Percentiles rank a stretch among this genome's conserved stretches.
Evolutionary conservation across 371 early-diverging fungal species (phyloP).

Genomic region (Rhizomucor pusillus): DNA sequence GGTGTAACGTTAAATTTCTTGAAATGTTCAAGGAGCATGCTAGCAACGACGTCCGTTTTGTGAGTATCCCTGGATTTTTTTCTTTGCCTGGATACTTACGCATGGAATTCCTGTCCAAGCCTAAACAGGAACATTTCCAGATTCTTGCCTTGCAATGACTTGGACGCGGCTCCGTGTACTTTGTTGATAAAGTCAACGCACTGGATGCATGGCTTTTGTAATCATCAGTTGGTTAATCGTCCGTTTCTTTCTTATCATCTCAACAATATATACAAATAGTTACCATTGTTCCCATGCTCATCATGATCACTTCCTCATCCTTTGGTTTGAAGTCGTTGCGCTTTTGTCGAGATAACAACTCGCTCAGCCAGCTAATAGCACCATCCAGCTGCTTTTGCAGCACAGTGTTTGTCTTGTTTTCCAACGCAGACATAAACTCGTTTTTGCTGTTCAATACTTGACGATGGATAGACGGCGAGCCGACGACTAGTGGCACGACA

Average conservation of each 20-base stretch:
- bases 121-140: constrained; percentile 73
- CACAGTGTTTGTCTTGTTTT: constrained; percentile 73
- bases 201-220: constrained; percentile 62
- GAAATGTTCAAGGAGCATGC: constrained; percentile 87
- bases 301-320: constrained; percentile 76
- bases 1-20: constrained; percentile 83
- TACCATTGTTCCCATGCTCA: constrained; percentile 72
- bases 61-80: not conserved
- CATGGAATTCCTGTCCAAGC: constrained; percentile 78
- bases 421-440: constrained; percentile 76
- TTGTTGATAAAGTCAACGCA: constrained; percentile 67
- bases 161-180: constrained; percentile 55
- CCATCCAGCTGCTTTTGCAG: constrained; percentile 78
- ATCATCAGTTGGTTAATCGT: not conserved
- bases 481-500: constrained; percentile 74
- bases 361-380: constrained; percentile 55
- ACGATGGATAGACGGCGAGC: constrained; percentile 80
- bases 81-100: constrained; percentile 42
- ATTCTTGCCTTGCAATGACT: constrained; percentile 77
- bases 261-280: not conserved
- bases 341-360: constrained; percentile 64
- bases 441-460: constrained; percentile 85
- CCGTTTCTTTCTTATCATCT: not conserved
- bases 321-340: constrained; percentile 78
- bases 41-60: constrained; percentile 15